Conservation (phyloP, 2,329 filamentous ascomycete genomes). For the Ophiostoma pallidulum region DNA sequence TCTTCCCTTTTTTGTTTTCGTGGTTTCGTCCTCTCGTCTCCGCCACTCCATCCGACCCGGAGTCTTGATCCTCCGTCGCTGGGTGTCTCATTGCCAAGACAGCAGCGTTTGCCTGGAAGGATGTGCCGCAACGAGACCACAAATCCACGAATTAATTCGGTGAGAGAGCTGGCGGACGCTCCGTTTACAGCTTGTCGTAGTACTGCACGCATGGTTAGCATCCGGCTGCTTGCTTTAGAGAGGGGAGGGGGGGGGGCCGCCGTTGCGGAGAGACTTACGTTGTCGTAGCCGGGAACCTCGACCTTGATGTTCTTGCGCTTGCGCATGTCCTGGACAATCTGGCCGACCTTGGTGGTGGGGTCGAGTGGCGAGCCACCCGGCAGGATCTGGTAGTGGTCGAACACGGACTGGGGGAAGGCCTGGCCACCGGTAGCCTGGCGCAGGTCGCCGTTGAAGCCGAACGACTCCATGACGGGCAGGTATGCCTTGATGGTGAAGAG, state of each 20-base stretch:
- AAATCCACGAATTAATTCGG: conserved; percentile 11
- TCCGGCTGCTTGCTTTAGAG: not conserved
- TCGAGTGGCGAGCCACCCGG: conserved; percentile 91
- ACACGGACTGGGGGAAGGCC: conserved; percentile 97
- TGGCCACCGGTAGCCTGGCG: conserved; percentile 88
- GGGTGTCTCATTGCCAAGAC: not conserved
- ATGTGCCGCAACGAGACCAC: conserved; percentile 4
- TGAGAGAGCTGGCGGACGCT: conserved; percentile 20
- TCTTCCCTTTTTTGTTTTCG: conserved; percentile 9
- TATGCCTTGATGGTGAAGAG: conserved; percentile 78
- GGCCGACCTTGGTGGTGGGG: conserved; percentile 67
- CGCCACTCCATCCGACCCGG: not conserved
- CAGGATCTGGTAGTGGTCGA: conserved; percentile 97
- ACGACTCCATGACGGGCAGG: conserved; percentile 33
- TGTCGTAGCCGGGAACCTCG: conserved; percentile 83
- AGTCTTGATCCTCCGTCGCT: not conserved
- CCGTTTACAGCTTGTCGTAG: conserved; percentile 94
- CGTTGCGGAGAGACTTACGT: conserved; percentile 81
- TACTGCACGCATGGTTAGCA: conserved; percentile 46
- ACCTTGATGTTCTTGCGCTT: conserved; percentile 99
- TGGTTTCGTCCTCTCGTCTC: not conserved
- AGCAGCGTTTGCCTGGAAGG: not conserved
- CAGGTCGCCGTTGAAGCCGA: conserved; percentile 94
- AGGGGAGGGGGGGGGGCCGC: too few species aligned
- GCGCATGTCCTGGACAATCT: conserved; percentile 79